Percentiles rank a stretch among this genome's conserved stretches.
Conservation (phyloP, 352 stramenopile genomes). For the Phytophthora vignae region DNA sequence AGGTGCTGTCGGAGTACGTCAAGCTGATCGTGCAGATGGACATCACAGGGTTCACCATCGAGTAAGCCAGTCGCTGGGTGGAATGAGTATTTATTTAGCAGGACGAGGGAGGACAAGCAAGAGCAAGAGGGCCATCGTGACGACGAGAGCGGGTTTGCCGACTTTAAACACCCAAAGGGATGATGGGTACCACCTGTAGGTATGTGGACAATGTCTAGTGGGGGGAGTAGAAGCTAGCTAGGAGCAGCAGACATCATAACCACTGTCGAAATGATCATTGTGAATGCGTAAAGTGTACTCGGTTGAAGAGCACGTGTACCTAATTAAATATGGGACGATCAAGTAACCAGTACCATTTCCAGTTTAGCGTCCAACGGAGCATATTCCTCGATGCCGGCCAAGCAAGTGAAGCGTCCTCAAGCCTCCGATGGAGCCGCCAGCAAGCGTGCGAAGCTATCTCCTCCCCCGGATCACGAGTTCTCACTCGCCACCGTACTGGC, state of each 20-base stretch:
- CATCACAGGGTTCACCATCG: slow-evolving; percentile 94
- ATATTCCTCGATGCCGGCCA: slow-evolving; percentile 14
- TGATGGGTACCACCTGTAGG: background rate
- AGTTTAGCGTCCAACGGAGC: background rate
- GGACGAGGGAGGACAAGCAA: slow-evolving; percentile 11
- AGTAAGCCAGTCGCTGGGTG: slow-evolving; percentile 45
- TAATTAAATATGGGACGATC: slow-evolving; percentile 1
- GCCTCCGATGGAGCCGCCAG: background rate
- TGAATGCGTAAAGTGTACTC: slow-evolving; percentile 19
- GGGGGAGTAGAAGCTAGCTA: slow-evolving; percentile 9
- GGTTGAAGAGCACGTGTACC: background rate
- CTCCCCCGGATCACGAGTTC: slow-evolving; percentile 29
- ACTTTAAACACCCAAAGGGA: background rate
- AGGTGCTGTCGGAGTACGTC: slow-evolving; percentile 76
- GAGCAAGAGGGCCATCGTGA: slow-evolving; percentile 2
- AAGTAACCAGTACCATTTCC: slow-evolving; percentile 8
- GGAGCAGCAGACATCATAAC: slow-evolving; percentile 10
- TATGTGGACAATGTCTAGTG: slow-evolving; percentile 8
- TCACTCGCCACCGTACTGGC: slow-evolving; percentile 28
- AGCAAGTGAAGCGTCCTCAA: slow-evolving; percentile 21
- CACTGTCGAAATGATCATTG: slow-evolving; percentile 23
- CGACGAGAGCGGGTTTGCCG: slow-evolving; percentile 4
- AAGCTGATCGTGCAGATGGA: slow-evolving; percentile 97
- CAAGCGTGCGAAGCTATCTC: slow-evolving; percentile 27
- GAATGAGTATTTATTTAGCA: slow-evolving; percentile 42